Percentiles rank a stretch among this genome's conserved stretches.
Evolutionary conservation across 495 filamentous ascomycete genomes (phyloP).

Genomic region (Penicillium manginii): DNA sequence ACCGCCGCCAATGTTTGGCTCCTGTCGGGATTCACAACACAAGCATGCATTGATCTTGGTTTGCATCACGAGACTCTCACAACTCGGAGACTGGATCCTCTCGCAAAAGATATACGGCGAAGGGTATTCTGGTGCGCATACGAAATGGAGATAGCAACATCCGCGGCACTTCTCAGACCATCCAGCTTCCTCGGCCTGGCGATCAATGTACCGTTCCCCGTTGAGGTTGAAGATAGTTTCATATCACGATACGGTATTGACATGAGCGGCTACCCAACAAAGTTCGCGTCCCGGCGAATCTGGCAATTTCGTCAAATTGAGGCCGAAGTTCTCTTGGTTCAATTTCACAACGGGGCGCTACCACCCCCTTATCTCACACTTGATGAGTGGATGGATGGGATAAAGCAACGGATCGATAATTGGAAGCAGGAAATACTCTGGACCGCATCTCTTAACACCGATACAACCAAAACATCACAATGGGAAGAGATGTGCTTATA

Average conservation of each 20-base stretch:
- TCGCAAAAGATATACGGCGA: not conserved
- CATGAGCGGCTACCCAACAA: not conserved
- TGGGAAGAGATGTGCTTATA: not conserved
- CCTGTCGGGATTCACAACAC: not conserved
- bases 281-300: not conserved
- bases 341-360: not conserved
- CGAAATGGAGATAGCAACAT: not conserved
- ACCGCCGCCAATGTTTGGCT: not conserved
- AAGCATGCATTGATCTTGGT: not conserved
- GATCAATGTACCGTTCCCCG: not conserved
- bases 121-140: not conserved
- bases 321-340: not conserved
- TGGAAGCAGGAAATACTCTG: not conserved
- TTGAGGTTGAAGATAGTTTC: not conserved
- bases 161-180: not conserved
- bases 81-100: not conserved
- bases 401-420: not conserved
- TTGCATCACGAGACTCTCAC: not conserved
- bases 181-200: not conserved
- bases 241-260: not conserved
- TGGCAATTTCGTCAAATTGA: not conserved
- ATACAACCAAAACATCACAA: not conserved
- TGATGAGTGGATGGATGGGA: not conserved
- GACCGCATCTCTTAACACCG: not conserved
- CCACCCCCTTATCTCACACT: not conserved